A percentile compares a stretch with the other conserved stretches of the same genome.
Conservation (phyloP, 179 eudicot species). For the Pouteria campechiana region DNA sequence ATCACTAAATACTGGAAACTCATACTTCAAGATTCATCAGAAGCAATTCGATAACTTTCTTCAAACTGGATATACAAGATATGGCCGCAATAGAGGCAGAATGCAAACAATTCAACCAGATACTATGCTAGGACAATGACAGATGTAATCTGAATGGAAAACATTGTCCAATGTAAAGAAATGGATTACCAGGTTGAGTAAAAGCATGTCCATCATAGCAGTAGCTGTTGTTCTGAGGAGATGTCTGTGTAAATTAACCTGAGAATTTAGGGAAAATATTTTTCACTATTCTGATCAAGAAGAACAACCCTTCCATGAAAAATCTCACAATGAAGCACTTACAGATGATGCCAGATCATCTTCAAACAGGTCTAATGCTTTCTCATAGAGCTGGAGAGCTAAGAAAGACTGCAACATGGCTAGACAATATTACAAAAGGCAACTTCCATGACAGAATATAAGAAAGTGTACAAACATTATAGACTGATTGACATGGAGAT, state of each 20-base stretch:
- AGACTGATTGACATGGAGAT: neutral
- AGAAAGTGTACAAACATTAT: neutral
- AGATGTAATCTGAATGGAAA: too few relatives aligned
- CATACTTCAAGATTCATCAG: too few relatives aligned
- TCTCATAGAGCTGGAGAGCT: constrained; percentile 79
- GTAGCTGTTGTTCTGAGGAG: constrained; percentile 72
- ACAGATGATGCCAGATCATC: constrained; percentile 82
- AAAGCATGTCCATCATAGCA: constrained; percentile 54
- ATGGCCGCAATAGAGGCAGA: too few relatives aligned
- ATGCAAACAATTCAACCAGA: too few relatives aligned
- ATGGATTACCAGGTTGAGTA: constrained; percentile 49
- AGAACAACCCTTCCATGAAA: neutral
- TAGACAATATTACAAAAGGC: neutral
- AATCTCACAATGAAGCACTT: constrained; percentile 15
- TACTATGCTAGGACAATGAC: too few relatives aligned
- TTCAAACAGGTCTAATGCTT: constrained; percentile 87
- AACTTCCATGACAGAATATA: constrained; percentile 1
- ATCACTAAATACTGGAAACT: too few relatives aligned
- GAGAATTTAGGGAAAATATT: constrained; percentile 2
- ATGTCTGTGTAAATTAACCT: constrained; percentile 86
- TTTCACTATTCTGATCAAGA: neutral
- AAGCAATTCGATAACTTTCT: too few relatives aligned
- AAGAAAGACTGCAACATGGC: constrained; percentile 47
- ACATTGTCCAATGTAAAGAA: neutral
- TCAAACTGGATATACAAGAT: too few relatives aligned